These are phyloP conservation scores for Nicotiana undulata DNA, from an alignment of 257 asterid species.

Conservation along the genomic window DNA sequence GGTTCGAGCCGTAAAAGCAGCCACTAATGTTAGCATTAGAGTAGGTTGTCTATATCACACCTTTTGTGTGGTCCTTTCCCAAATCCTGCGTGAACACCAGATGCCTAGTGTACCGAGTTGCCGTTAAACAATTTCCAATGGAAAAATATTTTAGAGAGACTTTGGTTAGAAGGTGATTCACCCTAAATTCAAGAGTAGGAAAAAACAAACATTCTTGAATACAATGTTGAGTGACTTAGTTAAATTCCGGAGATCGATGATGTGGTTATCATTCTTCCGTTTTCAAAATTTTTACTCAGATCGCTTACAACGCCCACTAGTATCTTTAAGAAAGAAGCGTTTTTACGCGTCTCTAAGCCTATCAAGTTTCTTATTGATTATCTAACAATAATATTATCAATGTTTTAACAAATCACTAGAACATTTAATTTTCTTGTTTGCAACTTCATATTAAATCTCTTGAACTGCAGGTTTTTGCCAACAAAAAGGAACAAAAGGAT, in stretches of 20 bases:
- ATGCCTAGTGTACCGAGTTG: too few relatives aligned
- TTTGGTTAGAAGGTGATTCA: too few relatives aligned
- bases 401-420: background rate
- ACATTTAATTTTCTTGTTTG: background rate
- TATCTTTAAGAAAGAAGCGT: background rate
- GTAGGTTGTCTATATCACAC: too few relatives aligned
- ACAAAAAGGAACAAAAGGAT: constrained; percentile 15
- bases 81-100: too few relatives aligned
- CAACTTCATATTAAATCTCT: background rate
- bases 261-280: background rate
- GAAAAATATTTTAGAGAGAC: too few relatives aligned
- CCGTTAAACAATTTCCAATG: too few relatives aligned
- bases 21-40: too few relatives aligned
- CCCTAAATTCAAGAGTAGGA: background rate
- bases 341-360: background rate
- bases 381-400: background rate
- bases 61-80: too few relatives aligned
- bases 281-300: too few relatives aligned
- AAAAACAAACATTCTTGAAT: background rate
- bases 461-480: constrained; percentile 5
- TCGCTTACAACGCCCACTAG: too few relatives aligned
- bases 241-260: background rate
- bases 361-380: background rate
- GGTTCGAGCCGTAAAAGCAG: too few relatives aligned
- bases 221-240: background rate